Evolutionary conservation across 2,329 filamentous ascomycete species (phyloP), one percentile per base, ranked within the genome.

Genomic region (Aspergillus hiratsukae): DNA sequence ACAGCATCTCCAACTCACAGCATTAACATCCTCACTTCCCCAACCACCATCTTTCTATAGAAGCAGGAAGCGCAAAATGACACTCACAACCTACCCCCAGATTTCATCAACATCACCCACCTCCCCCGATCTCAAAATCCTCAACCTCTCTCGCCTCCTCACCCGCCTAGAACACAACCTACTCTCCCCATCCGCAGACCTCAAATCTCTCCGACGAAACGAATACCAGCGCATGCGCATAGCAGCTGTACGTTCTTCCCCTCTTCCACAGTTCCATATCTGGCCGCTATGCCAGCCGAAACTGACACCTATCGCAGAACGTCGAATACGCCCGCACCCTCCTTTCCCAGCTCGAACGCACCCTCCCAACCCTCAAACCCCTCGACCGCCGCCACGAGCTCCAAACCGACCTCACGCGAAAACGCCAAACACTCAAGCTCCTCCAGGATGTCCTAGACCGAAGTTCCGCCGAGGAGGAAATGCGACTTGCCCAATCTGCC

Each of bases 311-410:
- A 11, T 25, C 48, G 31, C 60, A 78, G 72, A 78, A 78, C 61
- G 66, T 78, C 51, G 76, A 78, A 63, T 76, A 78, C 54, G 76
- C 75, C 28, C 75, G 75, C 49, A 71, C 69, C 37, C 65, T 74
- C 43, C 71, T 78, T 25, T 65, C 74, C 40, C 67, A 73, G 43
- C 64, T 79, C 29, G 76, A 78, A 59, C 72, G 71, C 29, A 70
- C 65, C 21, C 69, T 77, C 23, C 70, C 75, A 17, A 61, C 68
- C 37, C 67, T 77, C 25, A 77, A 77, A 60, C 68, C 72, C 0
- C 67, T 69, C 37, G 69, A 75, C 19, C 66, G 68, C 17, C 72
- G 73, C 35, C 69, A 76, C 53, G 71, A 73, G 51, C 67, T 72
- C 27, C 70, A 76, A 49, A 69, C 70, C 3, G 73, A 77, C 58